These are phyloP conservation scores for Serendipita sp. DNA, from an alignment of 768 basidiomycete species.

Conservation along the genomic window DNA sequence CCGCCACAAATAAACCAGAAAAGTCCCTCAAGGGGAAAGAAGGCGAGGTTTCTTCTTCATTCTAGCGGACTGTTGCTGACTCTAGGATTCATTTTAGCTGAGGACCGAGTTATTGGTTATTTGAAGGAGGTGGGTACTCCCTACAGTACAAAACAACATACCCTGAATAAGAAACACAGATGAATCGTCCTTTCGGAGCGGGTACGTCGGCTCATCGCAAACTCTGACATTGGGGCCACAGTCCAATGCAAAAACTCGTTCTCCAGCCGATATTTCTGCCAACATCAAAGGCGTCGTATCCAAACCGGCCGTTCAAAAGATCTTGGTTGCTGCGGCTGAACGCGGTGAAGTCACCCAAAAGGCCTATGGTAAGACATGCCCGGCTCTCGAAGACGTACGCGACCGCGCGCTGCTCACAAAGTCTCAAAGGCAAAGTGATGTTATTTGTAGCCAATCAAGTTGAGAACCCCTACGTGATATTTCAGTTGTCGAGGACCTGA, in stretches of 20 bases:
- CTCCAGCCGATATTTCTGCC: conserved; percentile 61
- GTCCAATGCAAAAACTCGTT: background rate
- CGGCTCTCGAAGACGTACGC: background rate
- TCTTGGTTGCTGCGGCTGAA: conserved; percentile 65
- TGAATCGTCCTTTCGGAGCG: conserved; percentile 87
- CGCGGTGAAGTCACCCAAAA: conserved; percentile 71
- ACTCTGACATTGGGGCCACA: background rate
- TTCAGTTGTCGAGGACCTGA: background rate
- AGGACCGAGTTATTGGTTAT: conserved; percentile 62
- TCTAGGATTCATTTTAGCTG: conserved; percentile 27
- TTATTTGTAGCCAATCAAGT: conserved; percentile 67
- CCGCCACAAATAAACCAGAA: background rate
- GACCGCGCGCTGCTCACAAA: background rate
- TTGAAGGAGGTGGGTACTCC: conserved; percentile 40
- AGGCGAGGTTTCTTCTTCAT: conserved; percentile 22
- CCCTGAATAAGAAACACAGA: conserved; percentile 26
- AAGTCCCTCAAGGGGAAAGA: conserved; percentile 54
- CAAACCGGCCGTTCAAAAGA: conserved; percentile 72
- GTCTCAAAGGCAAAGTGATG: conserved; percentile 51
- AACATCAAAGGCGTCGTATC: conserved; percentile 82
- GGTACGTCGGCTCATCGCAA: conserved; percentile 13
- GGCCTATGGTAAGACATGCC: conserved; percentile 42
- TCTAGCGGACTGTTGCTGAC: background rate
- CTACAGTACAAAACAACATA: conserved; percentile 7
- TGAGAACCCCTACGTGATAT: background rate